A percentile compares a stretch with the other conserved stretches of the same genome.
These are phyloP conservation scores for Balansia obtecta DNA, from an alignment of 2,329 filamentous ascomycete genomes.

Conservation along the genomic window DNA sequence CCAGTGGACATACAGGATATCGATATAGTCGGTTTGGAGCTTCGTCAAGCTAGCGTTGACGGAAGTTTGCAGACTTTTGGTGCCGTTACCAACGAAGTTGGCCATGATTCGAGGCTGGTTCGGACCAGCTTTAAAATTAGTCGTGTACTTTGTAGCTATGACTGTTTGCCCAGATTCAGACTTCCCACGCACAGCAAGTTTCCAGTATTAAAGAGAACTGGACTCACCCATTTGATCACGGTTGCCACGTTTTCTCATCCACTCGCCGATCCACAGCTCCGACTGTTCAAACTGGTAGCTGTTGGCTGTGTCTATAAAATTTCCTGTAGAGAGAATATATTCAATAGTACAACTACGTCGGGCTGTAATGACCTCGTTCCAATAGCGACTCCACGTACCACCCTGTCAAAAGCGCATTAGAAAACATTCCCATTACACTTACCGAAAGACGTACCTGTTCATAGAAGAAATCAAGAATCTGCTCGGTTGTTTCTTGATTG, in stretches of 20 bases:
- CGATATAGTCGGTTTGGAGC: slow-evolving; percentile 57
- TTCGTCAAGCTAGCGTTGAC: slow-evolving; percentile 45
- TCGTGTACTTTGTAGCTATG: slow-evolving; percentile 58
- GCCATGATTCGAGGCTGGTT: slow-evolving; percentile 30
- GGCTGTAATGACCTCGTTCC: too few relatives aligned
- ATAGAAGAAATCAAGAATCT: slow-evolving; percentile 54
- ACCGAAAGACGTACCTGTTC: slow-evolving; percentile 28
- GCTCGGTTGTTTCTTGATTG: slow-evolving; percentile 47
- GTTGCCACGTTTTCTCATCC: slow-evolving; percentile 52
- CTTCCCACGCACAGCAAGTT: not conserved
- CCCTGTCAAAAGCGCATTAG: slow-evolving; percentile 11
- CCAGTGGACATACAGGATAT: slow-evolving; percentile 52
- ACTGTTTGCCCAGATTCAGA: slow-evolving; percentile 28
- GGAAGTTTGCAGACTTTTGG: slow-evolving; percentile 46
- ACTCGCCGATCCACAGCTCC: slow-evolving; percentile 57
- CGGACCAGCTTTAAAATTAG: slow-evolving; percentile 36
- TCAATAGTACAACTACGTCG: not conserved
- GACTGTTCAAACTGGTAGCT: slow-evolving; percentile 54
- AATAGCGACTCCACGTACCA: slow-evolving; percentile 10
- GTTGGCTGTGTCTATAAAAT: slow-evolving; percentile 62
- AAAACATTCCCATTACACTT: not conserved
- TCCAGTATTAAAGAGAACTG: not conserved
- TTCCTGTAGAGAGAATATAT: slow-evolving; percentile 29
- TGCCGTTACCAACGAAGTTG: slow-evolving; percentile 46
- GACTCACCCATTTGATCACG: slow-evolving; percentile 48